Evolutionary conservation across 2,329 filamentous ascomycete genomes (phyloP).

Genomic region (Claviceps spartinae): DNA sequence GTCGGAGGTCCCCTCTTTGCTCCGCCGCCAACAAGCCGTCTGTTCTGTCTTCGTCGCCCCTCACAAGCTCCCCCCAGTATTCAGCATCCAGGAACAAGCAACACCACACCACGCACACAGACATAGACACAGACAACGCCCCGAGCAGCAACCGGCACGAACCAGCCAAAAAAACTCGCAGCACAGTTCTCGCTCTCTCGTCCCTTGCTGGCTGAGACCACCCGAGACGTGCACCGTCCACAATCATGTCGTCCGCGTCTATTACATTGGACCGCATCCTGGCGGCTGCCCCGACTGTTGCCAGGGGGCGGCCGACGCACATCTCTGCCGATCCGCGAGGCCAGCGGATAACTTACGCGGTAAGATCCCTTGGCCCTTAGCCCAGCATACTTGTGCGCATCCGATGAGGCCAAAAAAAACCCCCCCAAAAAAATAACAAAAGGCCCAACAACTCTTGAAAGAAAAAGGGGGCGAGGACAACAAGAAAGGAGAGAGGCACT

Average conservation of each 20-base stretch:
- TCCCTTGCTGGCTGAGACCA: neutral
- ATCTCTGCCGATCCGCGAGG: conserved; percentile 82
- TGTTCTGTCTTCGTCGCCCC: neutral
- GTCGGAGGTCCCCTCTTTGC: neutral
- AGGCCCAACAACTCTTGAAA: neutral
- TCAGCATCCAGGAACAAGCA: no score
- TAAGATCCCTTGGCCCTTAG: conserved; percentile 29
- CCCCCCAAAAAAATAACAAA: no score
- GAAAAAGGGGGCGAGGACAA: neutral
- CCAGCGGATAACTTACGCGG: conserved; percentile 83
- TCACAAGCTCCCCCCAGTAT: neutral
- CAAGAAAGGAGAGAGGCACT: neutral
- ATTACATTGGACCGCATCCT: conserved; percentile 57
- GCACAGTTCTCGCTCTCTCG: no score
- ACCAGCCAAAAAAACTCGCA: no score
- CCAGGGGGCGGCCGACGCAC: conserved; percentile 75
- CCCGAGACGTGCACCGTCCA: neutral
- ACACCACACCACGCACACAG: no score
- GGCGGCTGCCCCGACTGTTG: conserved; percentile 72
- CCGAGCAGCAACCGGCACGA: no score
- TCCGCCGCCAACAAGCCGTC: neutral
- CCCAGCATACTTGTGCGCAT: no score
- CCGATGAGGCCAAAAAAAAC: no score
- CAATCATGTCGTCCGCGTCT: conserved; percentile 26
- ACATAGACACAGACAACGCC: no score